Evolutionary conservation across 139 green algal species (phyloP).

Genomic region (Chlamydomonas sp.): DNA sequence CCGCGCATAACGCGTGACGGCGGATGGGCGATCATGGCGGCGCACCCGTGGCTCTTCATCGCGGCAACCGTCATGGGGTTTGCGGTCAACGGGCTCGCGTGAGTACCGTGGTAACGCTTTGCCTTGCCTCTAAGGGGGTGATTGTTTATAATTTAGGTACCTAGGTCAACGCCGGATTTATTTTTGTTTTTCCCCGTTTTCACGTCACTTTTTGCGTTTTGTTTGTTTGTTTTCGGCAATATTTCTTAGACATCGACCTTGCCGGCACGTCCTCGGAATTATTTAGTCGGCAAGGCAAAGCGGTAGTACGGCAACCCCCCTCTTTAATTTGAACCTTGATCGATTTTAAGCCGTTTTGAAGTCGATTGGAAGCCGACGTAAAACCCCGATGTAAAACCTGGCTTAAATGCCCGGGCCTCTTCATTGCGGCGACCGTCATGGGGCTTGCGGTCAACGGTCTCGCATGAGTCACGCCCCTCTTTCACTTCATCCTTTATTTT

Average conservation of each 20-base stretch:
- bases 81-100: conserved; percentile 69
- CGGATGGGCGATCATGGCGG: conserved; percentile 34
- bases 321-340: no score
- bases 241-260: neutral
- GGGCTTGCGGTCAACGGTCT: conserved; percentile 78
- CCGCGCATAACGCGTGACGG: conserved; percentile 36
- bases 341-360: no score
- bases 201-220: neutral
- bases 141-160: no score
- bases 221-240: neutral
- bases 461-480: no score
- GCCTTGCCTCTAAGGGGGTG: no score
- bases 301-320: neutral
- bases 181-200: conserved; percentile 50
- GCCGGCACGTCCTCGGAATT: no score
- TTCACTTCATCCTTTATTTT: no score
- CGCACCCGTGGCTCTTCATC: conserved; percentile 39
- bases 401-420: conserved; percentile 30
- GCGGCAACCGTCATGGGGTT: conserved; percentile 75
- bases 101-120: no score
- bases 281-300: no score
- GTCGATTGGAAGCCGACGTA: no score
- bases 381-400: no score
- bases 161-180: no score
- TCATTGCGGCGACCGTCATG: conserved; percentile 61